Evolutionary conservation across 805 yeast species (phyloP), one percentile per base, ranked within the genome.

Genomic region (Lipomyces kockii): DNA sequence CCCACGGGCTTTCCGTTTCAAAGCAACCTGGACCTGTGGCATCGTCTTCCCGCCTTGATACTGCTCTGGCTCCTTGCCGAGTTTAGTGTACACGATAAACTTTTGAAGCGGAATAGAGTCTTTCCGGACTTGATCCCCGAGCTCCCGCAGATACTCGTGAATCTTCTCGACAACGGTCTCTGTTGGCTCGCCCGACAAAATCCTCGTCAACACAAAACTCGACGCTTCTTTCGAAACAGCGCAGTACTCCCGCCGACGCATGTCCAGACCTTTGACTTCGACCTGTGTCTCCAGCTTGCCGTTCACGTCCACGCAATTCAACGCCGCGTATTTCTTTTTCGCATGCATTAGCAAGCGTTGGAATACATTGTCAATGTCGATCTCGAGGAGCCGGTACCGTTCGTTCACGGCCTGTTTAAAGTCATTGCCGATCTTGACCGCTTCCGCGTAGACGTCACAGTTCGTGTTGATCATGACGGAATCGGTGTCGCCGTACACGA

Each of bases 401-500:
- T 92, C 97, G 79, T 95, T 95, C 67, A 95, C 98, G 67, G 86
- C 83, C 60, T 82, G 77, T 77, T 95, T 95, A 81, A 95, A 94
- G 60, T 88, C 89, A 60, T 88, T 88, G 37, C 98, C 99, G 70
- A 92, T 88, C 73, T 84, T 83, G 56, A 91, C 78, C 0, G 98
- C 97, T 57, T 91, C 97, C 32, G 80, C 78, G 77, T 84, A 89
- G 39, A 80, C 83, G 64, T 84, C 85, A 57, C 87, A 87, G 35
- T 92, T 92, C 2, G 98, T 92, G 78, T 94, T 96, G 77, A 95
- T 92, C 99, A 95, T 95, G 62, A 95, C 98, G 46, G 99, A 95
- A 82, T 95, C 99, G 0, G 99, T 95, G 81, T 95, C 99, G 83
- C 99, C 99, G 76, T 95, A 95, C 14, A 95, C 91, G 60, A 96